phyloP scores from a whole-genome alignment of 2,329 filamentous ascomycete genomes.

The Fusarium virguliforme region DNA sequence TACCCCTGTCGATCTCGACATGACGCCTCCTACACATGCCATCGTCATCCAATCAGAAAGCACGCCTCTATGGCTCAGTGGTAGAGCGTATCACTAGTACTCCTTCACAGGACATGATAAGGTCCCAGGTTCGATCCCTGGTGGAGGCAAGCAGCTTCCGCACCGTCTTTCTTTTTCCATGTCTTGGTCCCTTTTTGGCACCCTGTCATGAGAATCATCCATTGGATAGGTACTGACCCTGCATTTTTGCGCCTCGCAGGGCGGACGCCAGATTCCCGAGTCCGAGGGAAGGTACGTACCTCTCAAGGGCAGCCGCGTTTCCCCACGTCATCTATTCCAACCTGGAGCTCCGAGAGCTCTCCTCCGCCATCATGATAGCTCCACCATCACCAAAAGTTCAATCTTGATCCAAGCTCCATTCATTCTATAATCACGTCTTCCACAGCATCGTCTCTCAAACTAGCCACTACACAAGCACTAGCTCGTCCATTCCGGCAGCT shows the following conservation, averaged over 20 bases:
- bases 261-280: conserved; percentile 3
- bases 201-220: neutral
- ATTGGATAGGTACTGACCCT: neutral
- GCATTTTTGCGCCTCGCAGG: neutral
- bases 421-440: neutral
- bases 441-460: neutral
- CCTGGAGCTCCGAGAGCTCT: neutral
- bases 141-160: neutral
- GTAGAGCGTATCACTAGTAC: conserved; percentile 12
- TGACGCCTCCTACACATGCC: neutral
- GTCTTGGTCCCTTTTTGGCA: neutral
- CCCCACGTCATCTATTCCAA: conserved; percentile 11
- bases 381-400: conserved; percentile 1
- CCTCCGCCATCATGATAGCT: conserved; percentile 14
- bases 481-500: neutral
- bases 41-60: neutral
- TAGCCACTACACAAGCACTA: neutral
- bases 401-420: neutral
- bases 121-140: conserved; percentile 11
- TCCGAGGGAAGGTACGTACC: conserved; percentile 9
- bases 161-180: neutral
- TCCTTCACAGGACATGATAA: neutral
- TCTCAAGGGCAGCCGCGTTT: neutral
- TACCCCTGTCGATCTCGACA: neutral
- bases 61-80: conserved; percentile 9